Evolutionary conservation across 441 rosid genomes (phyloP).

Genomic region (Jatropha podagrica): DNA sequence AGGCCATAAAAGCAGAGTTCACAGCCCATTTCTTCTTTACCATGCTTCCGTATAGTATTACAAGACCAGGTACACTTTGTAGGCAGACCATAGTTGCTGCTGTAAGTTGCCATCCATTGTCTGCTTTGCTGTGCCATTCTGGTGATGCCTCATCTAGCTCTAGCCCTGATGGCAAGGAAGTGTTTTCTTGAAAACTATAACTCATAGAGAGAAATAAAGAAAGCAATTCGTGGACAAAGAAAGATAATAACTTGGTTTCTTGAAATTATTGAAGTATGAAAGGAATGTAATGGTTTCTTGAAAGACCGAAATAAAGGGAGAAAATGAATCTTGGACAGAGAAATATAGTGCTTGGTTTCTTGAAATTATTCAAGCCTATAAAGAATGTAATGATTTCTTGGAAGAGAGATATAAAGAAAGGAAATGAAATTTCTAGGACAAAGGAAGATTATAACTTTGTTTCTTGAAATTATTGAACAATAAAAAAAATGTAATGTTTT

Average conservation of each 20-base stretch:
- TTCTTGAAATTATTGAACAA: not conserved
- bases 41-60: constrained; percentile 61
- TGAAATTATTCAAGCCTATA: too few species aligned
- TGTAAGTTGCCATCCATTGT: constrained; percentile 65
- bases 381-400: not conserved
- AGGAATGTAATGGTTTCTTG: too few species aligned
- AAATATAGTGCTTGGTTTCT: too few species aligned
- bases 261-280: too few species aligned
- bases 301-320: too few species aligned
- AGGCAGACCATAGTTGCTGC: constrained; percentile 55
- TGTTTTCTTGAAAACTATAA: not conserved
- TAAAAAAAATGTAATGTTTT: constrained; percentile 17
- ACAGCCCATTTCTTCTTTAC: constrained; percentile 77
- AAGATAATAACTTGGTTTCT: not conserved
- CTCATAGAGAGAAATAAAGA: constrained; percentile 4
- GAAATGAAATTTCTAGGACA: not conserved
- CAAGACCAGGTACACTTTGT: constrained; percentile 65
- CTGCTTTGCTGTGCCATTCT: constrained; percentile 50
- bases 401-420: not conserved
- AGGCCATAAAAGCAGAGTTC: constrained; percentile 69
- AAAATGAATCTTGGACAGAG: too few species aligned
- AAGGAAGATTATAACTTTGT: not conserved
- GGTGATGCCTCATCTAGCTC: constrained; percentile 30
- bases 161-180: constrained; percentile 30
- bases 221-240: not conserved